Base-by-base conservation (phyloP, 179 eudicot genomes). In the Silene coronaria region DNA sequence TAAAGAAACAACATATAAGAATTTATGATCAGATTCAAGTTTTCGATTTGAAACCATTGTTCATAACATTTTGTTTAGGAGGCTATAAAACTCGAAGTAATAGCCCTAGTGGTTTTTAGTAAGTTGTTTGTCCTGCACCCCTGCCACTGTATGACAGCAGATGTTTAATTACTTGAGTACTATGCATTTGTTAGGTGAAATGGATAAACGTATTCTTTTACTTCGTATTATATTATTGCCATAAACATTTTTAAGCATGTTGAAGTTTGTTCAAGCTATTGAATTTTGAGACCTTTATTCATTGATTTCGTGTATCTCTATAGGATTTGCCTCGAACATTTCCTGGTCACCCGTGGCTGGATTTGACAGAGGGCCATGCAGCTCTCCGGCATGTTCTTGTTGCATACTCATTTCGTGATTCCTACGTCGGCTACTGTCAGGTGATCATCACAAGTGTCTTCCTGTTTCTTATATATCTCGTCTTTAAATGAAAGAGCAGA, bases 291-390 rank as follows among this genome's bases (percentile, higher is more conserved):
- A 34, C 27, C 13, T 17, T 12, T 57, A 75, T 67, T 82, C 17
- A 82, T 23, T 45, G 57, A 22, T n/a, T 51, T 75, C 6, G 36
- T 16, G 22, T 72, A 11, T 63, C 32, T 66, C 67, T 80, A 75
- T 88, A 95, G 99, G 99, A 95, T 86, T 84, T 95, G 38, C 96
- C 97, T 28, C 87, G 97, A 76, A 95, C 99, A 68, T 95, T 92
- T 74, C 99, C 97, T 76, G 99, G 99, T 75, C 99, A 95, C 82
- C 90, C 97, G 8, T 95, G 96, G 93, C 83, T 92, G 84, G 99
- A 95, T 83, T 89, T 95, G 53, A 79, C 84, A 16, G 97, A 90
- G 77, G 97, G 97, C 9, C 99, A 91, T 84, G 93, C 97, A 79
- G 83, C 99, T 57, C 91, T 95, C 7, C 86, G 99, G 48, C 97